Conservation (phyloP, 2,329 filamentous ascomycete species). For the Calycina herbarum region DNA sequence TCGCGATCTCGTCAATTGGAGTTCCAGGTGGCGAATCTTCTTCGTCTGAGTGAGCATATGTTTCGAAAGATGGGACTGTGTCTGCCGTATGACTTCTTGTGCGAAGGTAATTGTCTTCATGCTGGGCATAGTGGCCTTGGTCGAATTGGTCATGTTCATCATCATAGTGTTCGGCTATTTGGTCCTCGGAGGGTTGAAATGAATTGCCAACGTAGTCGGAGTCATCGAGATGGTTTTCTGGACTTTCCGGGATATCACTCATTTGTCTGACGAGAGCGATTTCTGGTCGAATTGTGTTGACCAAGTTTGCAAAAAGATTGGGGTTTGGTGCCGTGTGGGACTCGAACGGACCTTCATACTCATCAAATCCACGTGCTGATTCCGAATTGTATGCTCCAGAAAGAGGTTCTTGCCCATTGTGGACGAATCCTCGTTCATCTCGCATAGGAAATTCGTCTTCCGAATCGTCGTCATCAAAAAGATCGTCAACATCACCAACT, state of each 20-base stretch:
- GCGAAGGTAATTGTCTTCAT: slow-evolving; percentile 10
- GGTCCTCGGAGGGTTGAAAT: background rate
- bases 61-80: slow-evolving; percentile 30
- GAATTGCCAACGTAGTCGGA: background rate
- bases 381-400: no score
- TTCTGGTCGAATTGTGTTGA: slow-evolving; percentile 22
- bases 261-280: slow-evolving; percentile 11
- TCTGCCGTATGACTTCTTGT: slow-evolving; percentile 30
- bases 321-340: slow-evolving; percentile 4
- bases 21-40: slow-evolving; percentile 24
- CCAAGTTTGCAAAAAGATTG: slow-evolving; percentile 19
- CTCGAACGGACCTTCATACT: background rate
- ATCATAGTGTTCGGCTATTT: background rate
- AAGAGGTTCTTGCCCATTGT: background rate
- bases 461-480: slow-evolving; percentile 20
- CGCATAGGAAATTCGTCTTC: slow-evolving; percentile 4
- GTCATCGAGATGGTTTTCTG: background rate
- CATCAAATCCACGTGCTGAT: background rate
- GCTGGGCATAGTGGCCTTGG: background rate
- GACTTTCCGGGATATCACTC: slow-evolving; percentile 7
- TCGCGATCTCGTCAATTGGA: slow-evolving; percentile 23
- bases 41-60: slow-evolving; percentile 28
- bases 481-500: slow-evolving; percentile 16
- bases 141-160: slow-evolving; percentile 3
- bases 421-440: background rate